phyloP scores from a whole-genome alignment of 495 filamentous ascomycete species.

The Penicillium arizonense region DNA sequence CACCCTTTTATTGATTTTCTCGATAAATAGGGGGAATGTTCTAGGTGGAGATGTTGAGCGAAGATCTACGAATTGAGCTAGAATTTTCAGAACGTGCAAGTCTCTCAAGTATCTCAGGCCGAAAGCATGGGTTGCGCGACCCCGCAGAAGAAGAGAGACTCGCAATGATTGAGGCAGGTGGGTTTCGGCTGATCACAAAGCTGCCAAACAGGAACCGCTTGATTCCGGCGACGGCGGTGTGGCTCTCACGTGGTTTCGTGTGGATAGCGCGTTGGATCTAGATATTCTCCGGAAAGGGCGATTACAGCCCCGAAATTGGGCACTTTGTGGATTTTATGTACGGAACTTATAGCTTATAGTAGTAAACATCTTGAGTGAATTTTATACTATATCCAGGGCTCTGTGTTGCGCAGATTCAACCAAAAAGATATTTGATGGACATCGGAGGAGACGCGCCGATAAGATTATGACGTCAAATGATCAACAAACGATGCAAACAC shows the following conservation, averaged over 20 bases:
- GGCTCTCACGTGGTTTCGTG: constrained; percentile 28
- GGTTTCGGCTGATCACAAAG: constrained; percentile 25
- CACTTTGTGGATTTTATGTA: background rate
- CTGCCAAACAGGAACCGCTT: constrained; percentile 28
- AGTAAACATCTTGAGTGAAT: background rate
- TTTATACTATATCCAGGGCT: background rate
- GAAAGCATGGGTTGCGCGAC: too few species aligned
- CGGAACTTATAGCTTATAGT: background rate
- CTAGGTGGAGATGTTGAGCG: constrained; percentile 2
- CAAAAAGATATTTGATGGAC: background rate
- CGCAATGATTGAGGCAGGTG: constrained; percentile 23
- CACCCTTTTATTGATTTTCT: too few species aligned
- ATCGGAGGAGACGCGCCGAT: constrained; percentile 28
- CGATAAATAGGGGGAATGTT: constrained; percentile 8
- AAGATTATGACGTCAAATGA: constrained; percentile 17
- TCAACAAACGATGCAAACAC: constrained; percentile 4
- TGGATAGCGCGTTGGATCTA: constrained; percentile 22
- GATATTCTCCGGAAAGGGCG: constrained; percentile 6
- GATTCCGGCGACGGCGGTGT: constrained; percentile 25
- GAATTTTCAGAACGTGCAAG: constrained; percentile 7
- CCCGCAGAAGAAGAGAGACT: constrained; percentile 7
- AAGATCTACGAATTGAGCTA: constrained; percentile 2
- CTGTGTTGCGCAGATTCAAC: background rate
- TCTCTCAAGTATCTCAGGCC: background rate
- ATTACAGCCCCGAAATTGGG: constrained; percentile 5